Base-by-base conservation (phyloP, 257 asterid species). In the Eucommia ulmoides region DNA sequence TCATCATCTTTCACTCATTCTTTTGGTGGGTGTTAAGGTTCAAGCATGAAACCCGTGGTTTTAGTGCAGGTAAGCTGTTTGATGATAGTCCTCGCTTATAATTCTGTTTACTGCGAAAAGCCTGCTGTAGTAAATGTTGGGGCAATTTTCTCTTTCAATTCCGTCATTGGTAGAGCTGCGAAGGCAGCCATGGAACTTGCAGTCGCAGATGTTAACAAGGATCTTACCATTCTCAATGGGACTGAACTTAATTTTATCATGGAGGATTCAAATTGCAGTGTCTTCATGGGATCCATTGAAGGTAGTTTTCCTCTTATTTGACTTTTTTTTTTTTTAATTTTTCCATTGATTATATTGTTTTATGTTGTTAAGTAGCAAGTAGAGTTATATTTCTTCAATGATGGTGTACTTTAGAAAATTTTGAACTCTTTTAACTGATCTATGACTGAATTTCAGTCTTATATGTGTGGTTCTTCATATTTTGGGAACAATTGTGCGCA, bases 131-230 rank as follows among this genome's bases (percentile, higher is more conserved):
- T 78, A 19, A 61, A 67, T 19, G 65, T 75, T 22, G 87, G 74
- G 17, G 63, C 83, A 23, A 53, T 78, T 22, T 72, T 75, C 12
- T 22, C 76, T 20, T 65, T 56, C 22, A 50, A 62, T 46, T 69
- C 78, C 8, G 65, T 69, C 22, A 72, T 55, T 2, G 87, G 82
- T 38, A 66, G 51, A 55, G 87, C 61, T 33, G 73, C 82, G 3
- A 67, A 59, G 59, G 26, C 53, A 7, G 87, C 87, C 3, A 72
- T 78, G 74, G 57, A 66, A 17, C 68, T 78, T 41, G 83, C 80
- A 3, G 76, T 69, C 0, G 65, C 70, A 26, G 87, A 78, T 59
- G 54, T 75, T 12, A 78, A 78, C 51, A 56, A 65, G n/a, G 55
- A 74, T 56, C 65, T 80, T 20, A 61, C 7, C 22, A 56, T 75